Evolutionary conservation across 345 rosid genomes (phyloP), one percentile per base, ranked within the genome.

Genomic region (Trapa bicornis): DNA sequence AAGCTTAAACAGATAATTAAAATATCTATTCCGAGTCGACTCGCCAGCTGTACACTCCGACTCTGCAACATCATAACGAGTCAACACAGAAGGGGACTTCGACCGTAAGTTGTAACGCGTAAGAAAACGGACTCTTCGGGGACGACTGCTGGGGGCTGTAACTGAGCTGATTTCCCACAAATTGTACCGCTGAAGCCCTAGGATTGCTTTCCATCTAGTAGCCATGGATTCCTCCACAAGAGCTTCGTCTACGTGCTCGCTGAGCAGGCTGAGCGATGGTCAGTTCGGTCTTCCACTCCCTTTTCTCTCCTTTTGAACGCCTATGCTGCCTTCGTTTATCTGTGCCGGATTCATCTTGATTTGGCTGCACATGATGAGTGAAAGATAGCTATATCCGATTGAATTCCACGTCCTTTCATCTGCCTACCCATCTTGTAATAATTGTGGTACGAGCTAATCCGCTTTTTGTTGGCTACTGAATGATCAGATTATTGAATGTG

Each of bases 201-300:
- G 48, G 13, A 45, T 43, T 22, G 4, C 54, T 66, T 33, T 54
- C 16, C 56, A 66, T 64, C 50, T 8, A 7, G 48, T 35, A 42
- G 67, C 54, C 56, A 66, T 66, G 68, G 68, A 57, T 29, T 36
- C 54, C 10, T 5, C 8, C 68, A 58, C 38, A 58, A 66, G n/a
- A 35, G 57, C 54, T 66, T 43, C 54, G 68, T 66, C 57, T 66
- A 66, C 68, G 13, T 66, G 67, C 67, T 64, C 48, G 50, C 67
- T 35, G 67, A 64, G 67, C 50, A 64, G 47, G 66, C 66, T 12
- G 66, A 64, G 47, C 66, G 66, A 64, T 35, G 66, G 66, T 64
- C 47, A 37, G 66, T 64, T 37, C 32, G 9, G 22, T 57, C 61
- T 32, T 57, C 61, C 32, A 2, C 11, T 29, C 61, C 35, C 10